Percentiles rank a stretch among this genome's conserved stretches.
phyloP scores from a whole-genome alignment of 805 yeast genomes.

The Saccharomycopsis babjevae region DNA sequence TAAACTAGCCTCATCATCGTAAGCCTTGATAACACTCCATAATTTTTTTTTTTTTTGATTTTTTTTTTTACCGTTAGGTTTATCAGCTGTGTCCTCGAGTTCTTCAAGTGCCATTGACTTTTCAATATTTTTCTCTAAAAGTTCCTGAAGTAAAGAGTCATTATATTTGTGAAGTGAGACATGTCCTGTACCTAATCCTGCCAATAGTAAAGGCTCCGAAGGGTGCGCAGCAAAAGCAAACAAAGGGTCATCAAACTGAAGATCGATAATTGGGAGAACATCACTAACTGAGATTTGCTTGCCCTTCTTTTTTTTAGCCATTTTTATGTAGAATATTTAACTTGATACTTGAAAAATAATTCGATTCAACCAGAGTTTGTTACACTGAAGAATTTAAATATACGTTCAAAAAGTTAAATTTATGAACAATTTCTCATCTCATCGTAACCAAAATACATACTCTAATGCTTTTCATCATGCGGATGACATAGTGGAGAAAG shows the following conservation, averaged over 20 bases:
- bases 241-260: slow-evolving; percentile 42
- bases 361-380: neutral
- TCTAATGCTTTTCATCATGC: no score
- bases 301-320: slow-evolving; percentile 12
- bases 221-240: slow-evolving; percentile 79
- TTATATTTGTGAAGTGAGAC: slow-evolving; percentile 54
- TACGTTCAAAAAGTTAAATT: no score
- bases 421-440: no score
- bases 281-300: slow-evolving; percentile 4
- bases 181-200: slow-evolving; percentile 80
- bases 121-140: slow-evolving; percentile 21
- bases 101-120: slow-evolving; percentile 21
- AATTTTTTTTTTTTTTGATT: slow-evolving; percentile 31
- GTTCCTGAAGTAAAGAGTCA: slow-evolving; percentile 33
- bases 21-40: slow-evolving; percentile 28
- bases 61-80: slow-evolving; percentile 20
- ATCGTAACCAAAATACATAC: no score
- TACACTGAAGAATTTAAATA: neutral
- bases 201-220: slow-evolving; percentile 44
- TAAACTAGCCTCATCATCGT: slow-evolving; percentile 23
- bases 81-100: slow-evolving; percentile 12
- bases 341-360: neutral
- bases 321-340: neutral
- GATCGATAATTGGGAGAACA: slow-evolving; percentile 9
- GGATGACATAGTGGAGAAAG: no score